A percentile compares a stretch with the other conserved stretches of the same genome.
phyloP scores from a whole-genome alignment of 768 basidiomycete species.

The Udeniomyces megalosporus region DNA sequence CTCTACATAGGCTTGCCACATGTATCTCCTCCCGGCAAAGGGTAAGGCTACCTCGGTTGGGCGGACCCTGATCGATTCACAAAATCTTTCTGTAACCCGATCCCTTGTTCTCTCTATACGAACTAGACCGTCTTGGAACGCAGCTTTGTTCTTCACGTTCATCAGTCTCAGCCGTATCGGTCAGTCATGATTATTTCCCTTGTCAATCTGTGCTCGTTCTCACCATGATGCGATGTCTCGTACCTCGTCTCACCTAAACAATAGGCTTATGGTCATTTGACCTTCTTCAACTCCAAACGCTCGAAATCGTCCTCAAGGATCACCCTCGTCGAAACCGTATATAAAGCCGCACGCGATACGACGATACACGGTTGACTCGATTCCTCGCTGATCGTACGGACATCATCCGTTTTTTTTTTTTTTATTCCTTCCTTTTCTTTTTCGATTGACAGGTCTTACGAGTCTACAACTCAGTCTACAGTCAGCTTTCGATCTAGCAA shows the following conservation, averaged over 20 bases:
- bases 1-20: slow-evolving; percentile 29
- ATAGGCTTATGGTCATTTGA: slow-evolving; percentile 43
- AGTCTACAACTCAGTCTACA: slow-evolving; percentile 33
- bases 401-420: too few species aligned
- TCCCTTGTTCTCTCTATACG: too few species aligned
- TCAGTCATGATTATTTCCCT: neutral
- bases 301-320: slow-evolving; percentile 35
- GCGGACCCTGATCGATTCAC: too few species aligned
- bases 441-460: slow-evolving; percentile 20
- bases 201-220: too few species aligned
- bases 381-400: too few species aligned
- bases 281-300: slow-evolving; percentile 37
- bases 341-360: too few species aligned
- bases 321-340: slow-evolving; percentile 36
- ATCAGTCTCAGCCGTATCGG: slow-evolving; percentile 22
- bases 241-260: slow-evolving; percentile 26
- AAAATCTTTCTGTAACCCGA: too few species aligned
- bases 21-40: neutral
- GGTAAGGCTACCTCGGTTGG: too few species aligned
- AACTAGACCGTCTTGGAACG: slow-evolving; percentile 24
- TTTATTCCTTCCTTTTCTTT: too few species aligned
- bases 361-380: too few species aligned
- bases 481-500: slow-evolving; percentile 24
- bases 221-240: neutral
- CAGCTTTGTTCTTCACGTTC: slow-evolving; percentile 34